Conservation (phyloP, 139 green algal genomes). For the Chlamydomonas eustigma region DNA sequence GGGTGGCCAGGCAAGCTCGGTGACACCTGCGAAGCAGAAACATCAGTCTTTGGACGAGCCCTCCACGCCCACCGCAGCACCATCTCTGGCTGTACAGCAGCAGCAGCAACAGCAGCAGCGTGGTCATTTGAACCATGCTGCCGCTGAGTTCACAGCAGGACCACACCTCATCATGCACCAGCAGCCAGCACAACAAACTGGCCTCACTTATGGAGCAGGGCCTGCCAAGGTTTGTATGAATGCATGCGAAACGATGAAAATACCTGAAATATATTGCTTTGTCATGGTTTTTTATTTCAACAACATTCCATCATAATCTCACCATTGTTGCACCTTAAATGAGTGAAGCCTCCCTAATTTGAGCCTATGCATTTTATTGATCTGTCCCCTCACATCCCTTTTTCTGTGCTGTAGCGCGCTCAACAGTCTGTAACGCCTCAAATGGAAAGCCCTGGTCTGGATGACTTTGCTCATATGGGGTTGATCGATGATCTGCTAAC, state of each 20-base stretch:
- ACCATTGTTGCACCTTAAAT: too few species aligned
- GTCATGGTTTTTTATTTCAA: too few species aligned
- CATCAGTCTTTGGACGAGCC: neutral
- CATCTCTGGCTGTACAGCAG: neutral
- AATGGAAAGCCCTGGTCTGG: constrained; percentile 59
- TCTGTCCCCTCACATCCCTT: neutral
- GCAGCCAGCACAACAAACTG: neutral
- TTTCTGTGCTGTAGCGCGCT: constrained; percentile 3
- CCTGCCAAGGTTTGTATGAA: constrained; percentile 3
- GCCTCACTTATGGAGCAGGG: constrained; percentile 1
- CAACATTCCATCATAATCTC: too few species aligned
- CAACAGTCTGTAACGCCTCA: neutral
- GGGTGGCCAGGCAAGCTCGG: too few species aligned
- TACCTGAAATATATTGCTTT: neutral
- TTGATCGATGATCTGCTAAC: constrained; percentile 74
- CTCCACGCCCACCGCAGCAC: neutral
- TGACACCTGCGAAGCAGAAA: neutral
- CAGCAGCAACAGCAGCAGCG: neutral
- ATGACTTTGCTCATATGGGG: constrained; percentile 82
- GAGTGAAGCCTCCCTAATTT: too few species aligned
- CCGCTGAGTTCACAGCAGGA: constrained; percentile 19
- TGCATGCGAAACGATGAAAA: neutral
- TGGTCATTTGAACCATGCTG: constrained; percentile 11
- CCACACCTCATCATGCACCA: constrained; percentile 10
- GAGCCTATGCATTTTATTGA: too few species aligned